phyloP scores from a whole-genome alignment of 2,329 filamentous ascomycete genomes.

The Aureobasidium namibiae region DNA sequence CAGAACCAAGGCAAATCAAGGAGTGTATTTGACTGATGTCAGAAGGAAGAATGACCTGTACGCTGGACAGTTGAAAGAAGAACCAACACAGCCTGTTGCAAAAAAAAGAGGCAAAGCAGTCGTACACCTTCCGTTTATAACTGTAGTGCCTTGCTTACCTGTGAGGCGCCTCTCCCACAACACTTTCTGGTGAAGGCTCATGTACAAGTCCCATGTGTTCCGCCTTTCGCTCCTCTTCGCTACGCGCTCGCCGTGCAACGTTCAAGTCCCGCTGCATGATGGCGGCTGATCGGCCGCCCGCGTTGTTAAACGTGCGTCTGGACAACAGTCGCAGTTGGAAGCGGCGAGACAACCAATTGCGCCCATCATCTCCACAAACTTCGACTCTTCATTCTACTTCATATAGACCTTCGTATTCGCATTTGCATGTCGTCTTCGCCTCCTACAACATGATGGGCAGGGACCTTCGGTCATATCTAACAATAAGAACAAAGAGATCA shows the following conservation, averaged over 20 bases:
- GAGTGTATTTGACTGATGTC: not conserved
- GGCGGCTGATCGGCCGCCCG: not conserved
- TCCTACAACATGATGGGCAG: not conserved
- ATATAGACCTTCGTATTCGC: not conserved
- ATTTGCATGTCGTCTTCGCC: not conserved
- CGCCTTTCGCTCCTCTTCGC: not conserved
- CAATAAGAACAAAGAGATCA: not conserved
- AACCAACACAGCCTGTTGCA: not conserved
- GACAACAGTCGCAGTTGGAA: not conserved
- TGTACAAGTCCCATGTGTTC: not conserved
- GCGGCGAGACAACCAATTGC: not conserved
- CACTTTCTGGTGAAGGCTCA: not conserved
- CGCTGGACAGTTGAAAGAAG: not conserved
- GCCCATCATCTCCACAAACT: not conserved
- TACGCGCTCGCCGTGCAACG: not conserved
- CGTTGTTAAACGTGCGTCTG: not conserved
- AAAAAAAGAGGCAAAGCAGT: not conserved
- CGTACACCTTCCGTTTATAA: not conserved
- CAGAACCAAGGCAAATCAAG: conserved; percentile 1
- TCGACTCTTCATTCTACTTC: not conserved
- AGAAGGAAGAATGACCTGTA: not conserved
- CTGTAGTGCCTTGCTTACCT: not conserved
- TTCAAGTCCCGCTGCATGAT: not conserved
- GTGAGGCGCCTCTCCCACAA: not conserved
- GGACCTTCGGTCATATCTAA: not conserved